A percentile compares a stretch with the other conserved stretches of the same genome.
Conservation (phyloP, 495 filamentous ascomycete genomes). For the Aspergillus bridgeri region DNA sequence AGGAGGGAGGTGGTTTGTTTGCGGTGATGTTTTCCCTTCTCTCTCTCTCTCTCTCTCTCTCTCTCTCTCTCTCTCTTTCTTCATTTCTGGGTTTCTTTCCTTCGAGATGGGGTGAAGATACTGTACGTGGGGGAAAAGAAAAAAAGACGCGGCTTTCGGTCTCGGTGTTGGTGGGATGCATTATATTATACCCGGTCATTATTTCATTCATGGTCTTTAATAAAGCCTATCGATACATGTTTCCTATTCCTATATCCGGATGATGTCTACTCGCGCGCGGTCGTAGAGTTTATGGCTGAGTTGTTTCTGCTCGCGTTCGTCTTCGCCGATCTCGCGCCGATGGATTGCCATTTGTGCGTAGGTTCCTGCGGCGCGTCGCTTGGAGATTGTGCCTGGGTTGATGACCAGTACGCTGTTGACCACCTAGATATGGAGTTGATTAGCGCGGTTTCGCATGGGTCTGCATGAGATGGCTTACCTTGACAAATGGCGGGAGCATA, state of each 20-base stretch:
- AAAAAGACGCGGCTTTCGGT: too few species aligned
- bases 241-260: conserved; percentile 56
- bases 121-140: too few species aligned
- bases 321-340: conserved; percentile 54
- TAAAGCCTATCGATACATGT: not conserved
- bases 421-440: conserved; percentile 48
- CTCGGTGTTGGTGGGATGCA: too few species aligned
- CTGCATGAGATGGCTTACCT: conserved; percentile 51
- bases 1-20: conserved; percentile 34
- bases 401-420: conserved; percentile 81
- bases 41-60: conserved; percentile 1
- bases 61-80: not conserved
- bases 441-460: not conserved
- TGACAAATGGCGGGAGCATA: conserved; percentile 77
- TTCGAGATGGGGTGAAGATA: too few species aligned
- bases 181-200: not conserved
- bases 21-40: conserved; percentile 23
- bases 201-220: not conserved
- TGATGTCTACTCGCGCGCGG: conserved; percentile 79
- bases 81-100: not conserved
- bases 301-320: conserved; percentile 56
- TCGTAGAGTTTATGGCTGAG: conserved; percentile 74
- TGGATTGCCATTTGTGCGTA: conserved; percentile 74
- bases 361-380: conserved; percentile 72
- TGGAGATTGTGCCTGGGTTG: conserved; percentile 85